phyloP scores from a whole-genome alignment of 805 yeast species.

The Lipomyces orientalis region DNA sequence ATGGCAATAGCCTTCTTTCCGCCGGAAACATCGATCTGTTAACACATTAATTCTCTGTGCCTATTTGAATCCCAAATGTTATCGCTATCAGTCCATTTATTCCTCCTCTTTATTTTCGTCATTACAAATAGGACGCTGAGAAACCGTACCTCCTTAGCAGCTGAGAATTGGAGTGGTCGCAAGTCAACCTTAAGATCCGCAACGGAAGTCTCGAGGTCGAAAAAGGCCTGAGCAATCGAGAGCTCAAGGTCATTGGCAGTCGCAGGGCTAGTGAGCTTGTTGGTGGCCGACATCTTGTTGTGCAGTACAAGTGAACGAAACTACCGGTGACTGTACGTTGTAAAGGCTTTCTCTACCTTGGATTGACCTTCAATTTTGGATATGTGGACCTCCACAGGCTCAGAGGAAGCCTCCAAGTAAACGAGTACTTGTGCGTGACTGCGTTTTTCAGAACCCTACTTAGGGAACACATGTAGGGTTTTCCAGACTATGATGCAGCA shows the following conservation, averaged over 20 bases:
- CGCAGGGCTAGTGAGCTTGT: constrained; percentile 78
- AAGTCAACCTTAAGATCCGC: constrained; percentile 97
- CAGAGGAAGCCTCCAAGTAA: not conserved
- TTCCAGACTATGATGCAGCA: not conserved
- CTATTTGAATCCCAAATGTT: not conserved
- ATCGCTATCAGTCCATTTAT: not conserved
- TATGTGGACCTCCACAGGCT: not conserved
- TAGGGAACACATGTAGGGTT: not conserved
- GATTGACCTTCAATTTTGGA: not conserved
- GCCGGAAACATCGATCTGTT: constrained; percentile 87
- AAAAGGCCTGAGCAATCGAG: constrained; percentile 98
- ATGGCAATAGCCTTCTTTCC: constrained; percentile 98
- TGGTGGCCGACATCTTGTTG: constrained; percentile 86
- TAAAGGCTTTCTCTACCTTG: not conserved
- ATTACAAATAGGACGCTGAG: not conserved
- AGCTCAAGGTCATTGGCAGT: constrained; percentile 98
- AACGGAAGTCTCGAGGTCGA: constrained; percentile 91
- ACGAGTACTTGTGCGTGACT: not conserved
- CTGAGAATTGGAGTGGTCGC: constrained; percentile 98
- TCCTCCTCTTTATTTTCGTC: constrained; percentile 2
- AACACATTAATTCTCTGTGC: constrained; percentile 4
- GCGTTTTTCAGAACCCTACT: not conserved
- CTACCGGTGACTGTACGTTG: constrained; percentile 34
- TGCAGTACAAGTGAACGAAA: constrained; percentile 3
- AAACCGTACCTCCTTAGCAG: constrained; percentile 81